Conservation (phyloP, 495 filamentous ascomycete species). For the Penicillium arizonense region DNA sequence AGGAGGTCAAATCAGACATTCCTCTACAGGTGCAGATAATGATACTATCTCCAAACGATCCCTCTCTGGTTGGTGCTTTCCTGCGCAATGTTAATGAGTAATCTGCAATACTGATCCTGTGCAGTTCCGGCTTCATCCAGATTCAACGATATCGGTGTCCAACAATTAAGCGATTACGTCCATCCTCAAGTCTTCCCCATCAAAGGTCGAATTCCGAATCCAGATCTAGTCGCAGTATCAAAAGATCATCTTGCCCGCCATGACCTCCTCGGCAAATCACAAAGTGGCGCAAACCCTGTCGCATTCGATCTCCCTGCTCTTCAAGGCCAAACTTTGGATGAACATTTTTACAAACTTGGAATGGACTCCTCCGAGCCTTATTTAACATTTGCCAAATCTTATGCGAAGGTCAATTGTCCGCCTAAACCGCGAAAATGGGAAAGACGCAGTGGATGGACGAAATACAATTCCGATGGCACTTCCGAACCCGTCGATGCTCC, state of each 20-base stretch:
- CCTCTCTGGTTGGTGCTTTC: conserved; percentile 36
- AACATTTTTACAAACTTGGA: conserved; percentile 92
- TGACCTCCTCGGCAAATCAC: conserved; percentile 86
- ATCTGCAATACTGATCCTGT: conserved; percentile 20
- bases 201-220: conserved; percentile 53
- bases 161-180: conserved; percentile 82
- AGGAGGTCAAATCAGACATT: conserved; percentile 13
- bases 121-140: conserved; percentile 60
- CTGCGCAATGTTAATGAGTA: neutral
- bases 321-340: conserved; percentile 79
- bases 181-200: conserved; percentile 79
- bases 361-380: conserved; percentile 90
- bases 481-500: conserved; percentile 72
- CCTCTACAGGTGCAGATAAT: conserved; percentile 26
- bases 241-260: conserved; percentile 82
- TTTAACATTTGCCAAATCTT: conserved; percentile 68
- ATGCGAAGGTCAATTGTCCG: conserved; percentile 63
- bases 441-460: conserved; percentile 87
- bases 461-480: conserved; percentile 74
- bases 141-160: conserved; percentile 90
- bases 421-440: conserved; percentile 78
- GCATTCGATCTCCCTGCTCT: conserved; percentile 81
- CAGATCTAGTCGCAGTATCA: conserved; percentile 73
- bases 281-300: conserved; percentile 70
- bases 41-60: conserved; percentile 11